Evolutionary conservation across 371 early-diverging fungal genomes (phyloP), one percentile per base, ranked within the genome.

Genomic region (Syncephalastrum monosporum): DNA sequence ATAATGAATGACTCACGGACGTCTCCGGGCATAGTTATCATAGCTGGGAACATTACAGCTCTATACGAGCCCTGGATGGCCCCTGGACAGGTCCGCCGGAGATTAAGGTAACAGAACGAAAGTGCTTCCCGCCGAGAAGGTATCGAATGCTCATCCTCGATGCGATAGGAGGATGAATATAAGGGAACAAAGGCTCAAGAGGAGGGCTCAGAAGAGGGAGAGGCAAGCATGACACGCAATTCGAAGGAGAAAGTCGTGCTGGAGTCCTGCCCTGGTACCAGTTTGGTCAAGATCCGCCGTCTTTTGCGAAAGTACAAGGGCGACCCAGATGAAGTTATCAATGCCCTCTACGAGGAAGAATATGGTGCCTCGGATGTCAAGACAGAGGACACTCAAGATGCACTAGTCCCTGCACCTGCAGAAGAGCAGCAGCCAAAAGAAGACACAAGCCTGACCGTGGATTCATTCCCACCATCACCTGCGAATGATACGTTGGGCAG

Each of bases 21-120:
- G 4, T 51, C 38, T 21, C 16, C 23, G 29, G 14, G 33, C 5
- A 33, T 59, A 84, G 86, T 0, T 87, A 91, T 65, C 91, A 92
- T 61, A 83, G 83, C 43, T 92, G 91, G 86, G 93, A 93, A 59
- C 94, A 93, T 65, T 94, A 94, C 56, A 84, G 85, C 16, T 91
- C 92, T 0, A 81, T 92, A 13, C 71, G 91, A 16, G 87, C 86
- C 43, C 64, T 80, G 16, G 77, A 76, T 47, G 88, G 89, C 0
- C 90, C 89, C 3, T 69, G 72, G 38, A 69, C 68, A 5, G 91
- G 89, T 4, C 74, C 75, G 16, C 90, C 90, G 3, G 72, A 83
- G 16, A 84, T 87, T 15, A 78, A 77, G 41, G 65, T 63, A 19
- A 5, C 4, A 27, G 48, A 52, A 6, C 7, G 12, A 5, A 42